Evolutionary conservation across 1,284 basidiomycete genomes (phyloP), one percentile per base, ranked within the genome.

Genomic region (Ustanciosporium gigantosporum): DNA sequence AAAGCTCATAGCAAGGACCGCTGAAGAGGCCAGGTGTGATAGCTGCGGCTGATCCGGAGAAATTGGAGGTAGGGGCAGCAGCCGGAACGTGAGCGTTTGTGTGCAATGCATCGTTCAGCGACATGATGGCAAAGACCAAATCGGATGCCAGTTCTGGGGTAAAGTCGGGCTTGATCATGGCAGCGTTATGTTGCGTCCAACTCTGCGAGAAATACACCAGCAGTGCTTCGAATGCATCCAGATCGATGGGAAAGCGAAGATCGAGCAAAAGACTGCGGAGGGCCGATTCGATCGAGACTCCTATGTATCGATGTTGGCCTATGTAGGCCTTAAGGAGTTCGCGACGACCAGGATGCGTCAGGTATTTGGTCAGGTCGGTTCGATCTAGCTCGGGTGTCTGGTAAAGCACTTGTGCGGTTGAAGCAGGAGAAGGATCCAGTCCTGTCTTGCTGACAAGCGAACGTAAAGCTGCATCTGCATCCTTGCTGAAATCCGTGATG

Each of bases 251-350:
- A 83, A 43, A 97, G 77, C 19, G 91, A 86, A 70, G n/a, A 32
- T 69, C 70, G 6, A 91, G 84, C 46, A 97, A 79, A 80, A 97
- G 91, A 39, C 88, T 84, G 31, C 95, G 85, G 46, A 98, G 81
- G 4, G 92, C 91, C 49, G 87, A 87, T 80, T 97, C 92, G 60
- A 97, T 85, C 53, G 89, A 83, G 34, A 95, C 81, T 2, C 88
- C 87, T 0, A 83, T 80, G 71, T 95, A 89, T 15, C 88, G 86
- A 79, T 97, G 95, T 48, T 84, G 85, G 69, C 90, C 89, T 43
- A 97, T 82, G 78, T 88, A 99, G 7, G 87, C 84, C 67, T 86
- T 87, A 44, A 96, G 81, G 21, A 91, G 84, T 22, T 83, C 80
- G 67, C 87, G 87, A 46, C 88, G 87, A 25, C 85, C 81, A 60